A percentile compares a stretch with the other conserved stretches of the same genome.
phyloP scores from a whole-genome alignment of 1,139 yeast genomes.

The Candida tunisiensis region DNA sequence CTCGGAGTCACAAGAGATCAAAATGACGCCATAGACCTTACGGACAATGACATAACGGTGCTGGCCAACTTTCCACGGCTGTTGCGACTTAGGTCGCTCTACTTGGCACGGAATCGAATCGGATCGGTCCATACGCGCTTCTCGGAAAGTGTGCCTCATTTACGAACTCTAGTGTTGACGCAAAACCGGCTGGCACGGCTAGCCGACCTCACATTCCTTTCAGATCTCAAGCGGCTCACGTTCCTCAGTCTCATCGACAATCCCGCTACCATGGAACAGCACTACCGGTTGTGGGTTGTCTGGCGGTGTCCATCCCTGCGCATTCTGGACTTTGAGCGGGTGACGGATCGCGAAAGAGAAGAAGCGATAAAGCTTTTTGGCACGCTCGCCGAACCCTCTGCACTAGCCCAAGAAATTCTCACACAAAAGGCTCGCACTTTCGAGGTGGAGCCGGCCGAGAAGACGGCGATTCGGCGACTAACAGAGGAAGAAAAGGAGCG shows the following conservation, averaged over 20 bases:
- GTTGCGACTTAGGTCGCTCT: constrained; percentile 28
- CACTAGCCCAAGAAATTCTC: constrained; percentile 13
- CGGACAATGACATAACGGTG: constrained; percentile 44
- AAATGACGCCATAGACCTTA: constrained; percentile 43
- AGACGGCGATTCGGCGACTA: constrained; percentile 16
- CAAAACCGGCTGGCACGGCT: constrained; percentile 33
- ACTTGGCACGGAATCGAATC: constrained; percentile 45
- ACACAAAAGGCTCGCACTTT: constrained; percentile 10
- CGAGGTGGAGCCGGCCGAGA: constrained; percentile 3
- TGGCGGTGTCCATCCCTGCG: constrained; percentile 47
- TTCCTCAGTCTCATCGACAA: constrained; percentile 43
- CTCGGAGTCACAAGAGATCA: constrained; percentile 26
- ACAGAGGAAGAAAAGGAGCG: constrained; percentile 35
- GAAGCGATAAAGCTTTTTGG: constrained; percentile 33
- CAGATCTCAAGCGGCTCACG: constrained; percentile 23
- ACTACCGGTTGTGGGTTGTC: constrained; percentile 45
- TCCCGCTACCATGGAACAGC: constrained; percentile 33
- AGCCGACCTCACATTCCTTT: constrained; percentile 23
- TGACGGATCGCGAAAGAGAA: constrained; percentile 37
- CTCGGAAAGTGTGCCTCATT: constrained; percentile 24
- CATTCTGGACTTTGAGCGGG: constrained; percentile 49
- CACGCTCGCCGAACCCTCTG: constrained; percentile 15
- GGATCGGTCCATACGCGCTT: constrained; percentile 21
- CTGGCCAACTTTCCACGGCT: constrained; percentile 36
- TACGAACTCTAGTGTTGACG: constrained; percentile 33